phyloP scores from a whole-genome alignment of 148 eudicot species.

The Mesembryanthemum crystallinum region DNA sequence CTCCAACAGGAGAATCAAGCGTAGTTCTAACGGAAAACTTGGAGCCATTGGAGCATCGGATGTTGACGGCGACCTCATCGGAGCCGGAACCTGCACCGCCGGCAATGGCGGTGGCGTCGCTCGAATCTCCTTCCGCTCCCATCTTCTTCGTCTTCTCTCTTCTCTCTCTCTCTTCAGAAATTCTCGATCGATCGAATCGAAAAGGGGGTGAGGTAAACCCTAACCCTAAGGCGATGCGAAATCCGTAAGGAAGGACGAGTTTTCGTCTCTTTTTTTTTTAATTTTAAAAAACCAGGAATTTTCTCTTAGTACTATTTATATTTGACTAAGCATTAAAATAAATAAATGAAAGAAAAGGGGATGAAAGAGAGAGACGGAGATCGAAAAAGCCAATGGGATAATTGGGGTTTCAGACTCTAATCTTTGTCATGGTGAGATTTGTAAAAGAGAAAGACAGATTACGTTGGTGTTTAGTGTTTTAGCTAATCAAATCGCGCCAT shows the following conservation, averaged over 20 bases:
- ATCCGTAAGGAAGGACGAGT: not conserved
- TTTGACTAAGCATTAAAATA: too few species aligned
- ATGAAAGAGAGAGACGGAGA: too few species aligned
- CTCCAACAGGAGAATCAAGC: conserved; percentile 54
- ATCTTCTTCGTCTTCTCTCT: conserved; percentile 11
- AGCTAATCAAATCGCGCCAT: too few species aligned
- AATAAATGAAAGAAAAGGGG: too few species aligned
- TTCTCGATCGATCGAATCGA: conserved; percentile 9
- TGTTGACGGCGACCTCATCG: conserved; percentile 56
- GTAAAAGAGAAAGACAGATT: too few species aligned
- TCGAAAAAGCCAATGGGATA: too few species aligned
- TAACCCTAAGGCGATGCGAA: conserved; percentile 18
- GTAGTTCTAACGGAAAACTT: conserved; percentile 60
- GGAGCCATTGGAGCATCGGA: conserved; percentile 74
- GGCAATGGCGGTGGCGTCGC: conserved; percentile 21
- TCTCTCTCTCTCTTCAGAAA: not conserved
- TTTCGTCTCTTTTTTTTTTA: not conserved
- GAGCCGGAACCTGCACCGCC: not conserved
- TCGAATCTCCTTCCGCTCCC: conserved; percentile 60
- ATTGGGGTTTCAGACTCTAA: too few species aligned
- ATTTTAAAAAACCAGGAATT: too few species aligned
- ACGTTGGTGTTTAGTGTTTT: too few species aligned
- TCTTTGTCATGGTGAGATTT: too few species aligned
- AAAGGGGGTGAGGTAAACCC: conserved; percentile 31
- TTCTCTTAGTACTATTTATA: too few species aligned